Conservation (phyloP, 768 basidiomycete genomes). For the Boletus sp. region DNA sequence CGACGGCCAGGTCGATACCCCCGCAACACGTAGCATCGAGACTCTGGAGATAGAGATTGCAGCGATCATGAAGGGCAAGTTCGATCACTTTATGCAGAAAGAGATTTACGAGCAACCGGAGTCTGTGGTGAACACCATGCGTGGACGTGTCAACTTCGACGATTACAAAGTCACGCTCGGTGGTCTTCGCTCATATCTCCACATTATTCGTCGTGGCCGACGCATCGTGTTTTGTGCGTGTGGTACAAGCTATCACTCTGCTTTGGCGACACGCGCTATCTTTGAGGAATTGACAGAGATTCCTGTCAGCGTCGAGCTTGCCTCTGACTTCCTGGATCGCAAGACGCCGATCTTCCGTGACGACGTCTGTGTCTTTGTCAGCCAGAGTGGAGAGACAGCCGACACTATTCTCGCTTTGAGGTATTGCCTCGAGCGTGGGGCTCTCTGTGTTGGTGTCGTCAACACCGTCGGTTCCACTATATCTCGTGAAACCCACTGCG, state of each 20-base stretch:
- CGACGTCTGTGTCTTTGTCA: constrained; percentile 93
- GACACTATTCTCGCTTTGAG: constrained; percentile 95
- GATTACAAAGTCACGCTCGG: constrained; percentile 87
- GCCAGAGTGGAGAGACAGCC: constrained; percentile 98
- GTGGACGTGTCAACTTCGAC: constrained; percentile 99
- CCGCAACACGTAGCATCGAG: constrained; percentile 85
- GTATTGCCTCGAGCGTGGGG: constrained; percentile 96
- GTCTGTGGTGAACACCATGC: constrained; percentile 99
- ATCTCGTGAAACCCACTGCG: constrained; percentile 97
- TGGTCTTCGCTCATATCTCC: constrained; percentile 91
- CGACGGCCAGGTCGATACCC: constrained; percentile 60
- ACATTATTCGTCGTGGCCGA: constrained; percentile 91
- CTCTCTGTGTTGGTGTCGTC: constrained; percentile 94
- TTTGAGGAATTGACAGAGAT: constrained; percentile 99
- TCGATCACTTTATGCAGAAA: constrained; percentile 99
- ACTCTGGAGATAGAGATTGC: constrained; percentile 97
- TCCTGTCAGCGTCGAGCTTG: constrained; percentile 94
- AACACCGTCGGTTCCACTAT: constrained; percentile 98
- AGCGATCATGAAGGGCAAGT: constrained; percentile 99
- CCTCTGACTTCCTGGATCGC: constrained; percentile 97
- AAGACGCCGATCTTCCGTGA: constrained; percentile 99
- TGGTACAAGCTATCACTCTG: constrained; percentile 97
- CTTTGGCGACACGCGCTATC: constrained; percentile 92
- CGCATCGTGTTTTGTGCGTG: constrained; percentile 98
- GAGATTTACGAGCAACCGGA: constrained; percentile 99